Evolutionary conservation across 1,284 basidiomycete genomes (phyloP).

Genomic region (Fistulinella cinereoalba): DNA sequence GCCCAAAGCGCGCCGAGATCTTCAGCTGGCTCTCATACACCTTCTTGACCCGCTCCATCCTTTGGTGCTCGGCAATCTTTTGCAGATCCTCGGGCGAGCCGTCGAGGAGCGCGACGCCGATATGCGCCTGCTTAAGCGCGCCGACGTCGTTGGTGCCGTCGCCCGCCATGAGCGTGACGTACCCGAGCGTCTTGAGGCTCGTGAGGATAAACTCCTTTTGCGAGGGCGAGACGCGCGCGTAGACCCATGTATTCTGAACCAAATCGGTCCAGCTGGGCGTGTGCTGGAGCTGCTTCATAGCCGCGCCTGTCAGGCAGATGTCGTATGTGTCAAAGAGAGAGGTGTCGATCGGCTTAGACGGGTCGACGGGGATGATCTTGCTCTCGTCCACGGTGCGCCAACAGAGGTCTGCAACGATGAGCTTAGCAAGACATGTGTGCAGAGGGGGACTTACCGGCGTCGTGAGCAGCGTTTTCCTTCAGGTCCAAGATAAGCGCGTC

Average conservation of each 20-base stretch:
- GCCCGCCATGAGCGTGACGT: conserved; percentile 92
- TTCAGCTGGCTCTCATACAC: conserved; percentile 93
- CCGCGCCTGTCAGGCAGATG: conserved; percentile 91
- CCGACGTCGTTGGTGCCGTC: conserved; percentile 98
- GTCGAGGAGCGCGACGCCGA: conserved; percentile 90
- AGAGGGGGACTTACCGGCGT: conserved; percentile 49
- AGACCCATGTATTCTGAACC: conserved; percentile 93
- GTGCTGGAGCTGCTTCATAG: conserved; percentile 79
- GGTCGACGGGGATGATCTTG: conserved; percentile 81
- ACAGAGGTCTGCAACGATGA: conserved; percentile 76
- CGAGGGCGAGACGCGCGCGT: conserved; percentile 91
- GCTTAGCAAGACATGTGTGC: no score
- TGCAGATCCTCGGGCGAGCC: conserved; percentile 88
- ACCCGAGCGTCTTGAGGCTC: conserved; percentile 83
- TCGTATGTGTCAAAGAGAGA: conserved; percentile 83
- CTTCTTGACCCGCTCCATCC: conserved; percentile 86
- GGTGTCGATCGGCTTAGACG: conserved; percentile 71
- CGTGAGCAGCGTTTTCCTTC: conserved; percentile 73
- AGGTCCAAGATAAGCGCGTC: conserved; percentile 89
- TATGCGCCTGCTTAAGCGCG: conserved; percentile 93
- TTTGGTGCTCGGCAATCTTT: conserved; percentile 90
- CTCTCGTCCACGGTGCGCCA: conserved; percentile 92
- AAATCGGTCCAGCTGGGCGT: conserved; percentile 68
- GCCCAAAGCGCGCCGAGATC: conserved; percentile 84
- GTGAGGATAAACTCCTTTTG: conserved; percentile 95